Evolutionary conservation across 1,284 basidiomycete genomes (phyloP).

Genomic region (Fomitopsis betulina): DNA sequence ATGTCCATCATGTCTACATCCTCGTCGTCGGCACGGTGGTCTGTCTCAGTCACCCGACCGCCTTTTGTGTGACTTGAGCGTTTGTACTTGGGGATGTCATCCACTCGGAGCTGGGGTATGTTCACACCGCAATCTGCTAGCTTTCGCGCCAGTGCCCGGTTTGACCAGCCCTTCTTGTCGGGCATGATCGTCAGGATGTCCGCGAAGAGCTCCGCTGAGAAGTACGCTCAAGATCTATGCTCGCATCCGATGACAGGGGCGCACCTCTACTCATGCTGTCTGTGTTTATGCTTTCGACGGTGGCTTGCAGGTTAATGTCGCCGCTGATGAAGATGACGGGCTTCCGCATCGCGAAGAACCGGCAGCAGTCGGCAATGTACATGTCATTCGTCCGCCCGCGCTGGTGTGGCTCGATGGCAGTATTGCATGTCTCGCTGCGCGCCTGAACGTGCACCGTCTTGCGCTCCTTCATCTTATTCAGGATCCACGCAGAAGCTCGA

Average conservation of each 20-base stretch:
- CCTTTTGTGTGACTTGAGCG: conserved; percentile 12
- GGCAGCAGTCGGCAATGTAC: conserved; percentile 68
- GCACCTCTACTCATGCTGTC: conserved; percentile 32
- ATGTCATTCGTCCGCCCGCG: conserved; percentile 46
- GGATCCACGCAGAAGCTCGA: conserved; percentile 65
- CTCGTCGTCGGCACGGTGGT: conserved; percentile 17
- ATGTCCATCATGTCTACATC: conserved; percentile 52
- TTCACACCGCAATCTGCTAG: conserved; percentile 10
- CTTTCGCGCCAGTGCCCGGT: conserved; percentile 24
- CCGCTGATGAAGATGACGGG: conserved; percentile 48
- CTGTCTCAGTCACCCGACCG: conserved; percentile 16
- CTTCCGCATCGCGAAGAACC: conserved; percentile 41
- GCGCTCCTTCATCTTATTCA: conserved; percentile 57
- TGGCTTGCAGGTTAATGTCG: conserved; percentile 60
- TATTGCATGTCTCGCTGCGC: conserved; percentile 39
- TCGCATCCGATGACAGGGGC: conserved; percentile 1
- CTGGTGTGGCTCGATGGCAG: conserved; percentile 8
- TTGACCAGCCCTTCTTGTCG: conserved; percentile 25
- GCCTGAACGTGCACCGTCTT: conserved; percentile 61
- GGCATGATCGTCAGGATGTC: conserved; percentile 19
- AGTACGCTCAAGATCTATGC: background rate
- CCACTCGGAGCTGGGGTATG: conserved; percentile 19
- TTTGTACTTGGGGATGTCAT: conserved; percentile 21
- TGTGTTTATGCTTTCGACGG: conserved; percentile 35
- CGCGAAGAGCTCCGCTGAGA: background rate